Percentiles rank a stretch among this genome's conserved stretches.
Conservation (phyloP, 176 grass and related monocot species). For the Dactylis glomerata region DNA sequence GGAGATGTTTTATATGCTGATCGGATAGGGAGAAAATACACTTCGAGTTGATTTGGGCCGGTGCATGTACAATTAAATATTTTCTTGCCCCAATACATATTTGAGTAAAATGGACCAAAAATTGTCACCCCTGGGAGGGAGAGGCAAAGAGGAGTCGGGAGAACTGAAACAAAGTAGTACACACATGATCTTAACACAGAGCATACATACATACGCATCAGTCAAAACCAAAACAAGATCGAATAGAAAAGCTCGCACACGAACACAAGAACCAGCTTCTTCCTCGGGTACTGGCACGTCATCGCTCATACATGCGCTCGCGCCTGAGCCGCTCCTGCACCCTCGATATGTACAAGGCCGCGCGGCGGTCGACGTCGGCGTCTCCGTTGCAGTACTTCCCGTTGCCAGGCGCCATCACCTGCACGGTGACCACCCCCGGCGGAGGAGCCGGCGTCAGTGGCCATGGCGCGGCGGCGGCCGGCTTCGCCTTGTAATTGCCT, state of each 20-base stretch:
- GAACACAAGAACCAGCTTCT: not conserved
- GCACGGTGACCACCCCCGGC: not conserved
- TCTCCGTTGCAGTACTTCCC: not conserved
- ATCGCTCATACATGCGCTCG: slow-evolving; percentile 17
- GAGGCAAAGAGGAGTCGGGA: too few species aligned
- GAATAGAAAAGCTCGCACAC: not conserved
- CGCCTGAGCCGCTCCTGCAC: slow-evolving; percentile 62
- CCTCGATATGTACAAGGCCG: slow-evolving; percentile 47
- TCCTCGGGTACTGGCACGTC: slow-evolving; percentile 32
- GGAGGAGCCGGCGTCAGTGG: not conserved
- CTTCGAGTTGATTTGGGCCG: not conserved
- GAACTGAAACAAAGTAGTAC: too few species aligned
- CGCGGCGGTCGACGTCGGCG: slow-evolving; percentile 36
- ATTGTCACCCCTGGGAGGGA: too few species aligned
- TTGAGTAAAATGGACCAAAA: not conserved
- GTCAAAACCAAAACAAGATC: not conserved
- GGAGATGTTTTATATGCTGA: not conserved
- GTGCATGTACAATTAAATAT: not conserved
- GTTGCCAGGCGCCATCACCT: not conserved
- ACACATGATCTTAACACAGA: not conserved
- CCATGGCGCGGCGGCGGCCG: not conserved
- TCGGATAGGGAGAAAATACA: not conserved
- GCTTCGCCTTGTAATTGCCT: slow-evolving; percentile 18
- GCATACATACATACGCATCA: not conserved
- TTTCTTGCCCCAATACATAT: not conserved